Percentiles rank a stretch among this genome's conserved stretches.
phyloP scores from a whole-genome alignment of 768 basidiomycete genomes.

The Neoboletus magnificus region DNA sequence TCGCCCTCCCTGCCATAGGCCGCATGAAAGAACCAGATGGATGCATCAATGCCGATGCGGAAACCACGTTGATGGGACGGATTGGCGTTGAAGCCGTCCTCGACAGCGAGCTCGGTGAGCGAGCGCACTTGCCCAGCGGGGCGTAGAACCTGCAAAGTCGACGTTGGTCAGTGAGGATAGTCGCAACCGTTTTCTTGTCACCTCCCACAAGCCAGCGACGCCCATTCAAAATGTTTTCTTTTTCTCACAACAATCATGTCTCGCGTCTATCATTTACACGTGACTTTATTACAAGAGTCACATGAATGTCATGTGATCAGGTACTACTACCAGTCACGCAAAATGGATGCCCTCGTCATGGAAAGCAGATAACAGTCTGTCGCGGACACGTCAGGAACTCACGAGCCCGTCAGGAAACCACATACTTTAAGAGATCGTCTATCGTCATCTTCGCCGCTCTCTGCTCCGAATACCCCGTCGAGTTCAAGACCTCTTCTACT shows the following conservation, averaged over 20 bases:
- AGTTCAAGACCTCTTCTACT: constrained; percentile 69
- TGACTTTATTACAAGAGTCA: constrained; percentile 3
- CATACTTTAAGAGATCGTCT: constrained; percentile 86
- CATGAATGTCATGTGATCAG: not conserved
- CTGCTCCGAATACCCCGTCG: constrained; percentile 69
- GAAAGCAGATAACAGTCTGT: constrained; percentile 66
- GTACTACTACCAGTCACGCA: constrained; percentile 34
- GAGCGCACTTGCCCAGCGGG: constrained; percentile 73
- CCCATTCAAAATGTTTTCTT: constrained; percentile 34
- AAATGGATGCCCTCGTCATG: constrained; percentile 75
- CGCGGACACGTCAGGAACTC: not conserved
- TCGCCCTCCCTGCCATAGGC: constrained; percentile 75
- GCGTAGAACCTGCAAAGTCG: constrained; percentile 49
- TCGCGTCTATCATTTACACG: not conserved
- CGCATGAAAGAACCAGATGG: constrained; percentile 73
- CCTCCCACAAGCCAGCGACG: constrained; percentile 51
- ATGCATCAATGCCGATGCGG: constrained; percentile 84
- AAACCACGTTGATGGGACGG: constrained; percentile 64
- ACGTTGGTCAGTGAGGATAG: constrained; percentile 12
- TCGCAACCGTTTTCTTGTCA: constrained; percentile 18
- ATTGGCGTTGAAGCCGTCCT: constrained; percentile 72
- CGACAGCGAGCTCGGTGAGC: constrained; percentile 69
- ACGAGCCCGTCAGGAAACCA: constrained; percentile 9
- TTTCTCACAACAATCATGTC: not conserved
- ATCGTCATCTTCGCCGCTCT: constrained; percentile 93